Conservation (phyloP, 345 rosid genomes). For the Boechera stricta region DNA sequence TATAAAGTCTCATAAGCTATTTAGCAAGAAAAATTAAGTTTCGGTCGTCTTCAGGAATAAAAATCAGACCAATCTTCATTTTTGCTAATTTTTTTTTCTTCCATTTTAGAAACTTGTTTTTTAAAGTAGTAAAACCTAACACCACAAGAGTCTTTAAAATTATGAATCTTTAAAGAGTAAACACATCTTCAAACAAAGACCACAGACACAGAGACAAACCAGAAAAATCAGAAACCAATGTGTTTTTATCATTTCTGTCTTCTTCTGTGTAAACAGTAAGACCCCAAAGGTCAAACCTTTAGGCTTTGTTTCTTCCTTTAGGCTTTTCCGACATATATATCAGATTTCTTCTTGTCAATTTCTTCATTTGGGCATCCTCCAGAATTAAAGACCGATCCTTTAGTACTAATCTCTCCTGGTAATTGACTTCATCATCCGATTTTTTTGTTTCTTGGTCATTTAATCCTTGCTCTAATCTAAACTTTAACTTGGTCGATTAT, state of each 20-base stretch:
- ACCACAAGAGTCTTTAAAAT: constrained; percentile 37
- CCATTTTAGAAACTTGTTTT: not conserved
- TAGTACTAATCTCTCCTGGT: constrained; percentile 38
- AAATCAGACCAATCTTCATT: not conserved
- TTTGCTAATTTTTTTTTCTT: not conserved
- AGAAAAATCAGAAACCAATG: constrained; percentile 9
- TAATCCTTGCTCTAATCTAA: not conserved
- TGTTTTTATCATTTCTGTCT: constrained; percentile 10
- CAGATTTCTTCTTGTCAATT: constrained; percentile 31
- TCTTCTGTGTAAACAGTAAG: constrained; percentile 41
- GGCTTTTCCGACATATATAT: constrained; percentile 16
- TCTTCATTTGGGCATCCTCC: constrained; percentile 27
- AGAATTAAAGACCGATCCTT: constrained; percentile 3
- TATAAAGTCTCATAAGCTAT: constrained; percentile 18
- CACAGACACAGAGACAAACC: constrained; percentile 33
- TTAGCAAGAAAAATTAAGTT: not conserved
- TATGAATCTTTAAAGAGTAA: constrained; percentile 25
- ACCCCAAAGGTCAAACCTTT: constrained; percentile 44
- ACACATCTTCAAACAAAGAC: constrained; percentile 43
- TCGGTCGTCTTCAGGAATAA: not conserved
- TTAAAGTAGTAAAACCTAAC: constrained; percentile 19
- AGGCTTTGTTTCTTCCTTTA: constrained; percentile 31
- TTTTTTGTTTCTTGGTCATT: not conserved
- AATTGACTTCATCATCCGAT: constrained; percentile 28
- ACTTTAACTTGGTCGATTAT: constrained; percentile 18